Conservation (phyloP, 1,284 basidiomycete genomes). For the Trichosporon inkin region DNA sequence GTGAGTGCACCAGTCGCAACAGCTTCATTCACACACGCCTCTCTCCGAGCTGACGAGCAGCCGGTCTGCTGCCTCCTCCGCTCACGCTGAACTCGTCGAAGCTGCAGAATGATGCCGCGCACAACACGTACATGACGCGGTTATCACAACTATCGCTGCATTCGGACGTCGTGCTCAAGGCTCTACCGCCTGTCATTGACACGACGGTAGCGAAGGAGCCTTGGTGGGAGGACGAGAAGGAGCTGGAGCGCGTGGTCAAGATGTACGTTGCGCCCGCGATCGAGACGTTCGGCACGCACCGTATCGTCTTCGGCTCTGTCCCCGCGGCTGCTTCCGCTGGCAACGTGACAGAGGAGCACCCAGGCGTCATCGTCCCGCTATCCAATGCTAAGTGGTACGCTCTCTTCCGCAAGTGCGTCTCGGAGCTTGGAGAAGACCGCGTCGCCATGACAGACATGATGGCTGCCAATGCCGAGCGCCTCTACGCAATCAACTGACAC, state of each 20-base stretch:
- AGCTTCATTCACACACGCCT: neutral
- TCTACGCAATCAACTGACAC: neutral
- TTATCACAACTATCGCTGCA: slow-evolving; percentile 71
- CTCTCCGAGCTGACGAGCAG: slow-evolving; percentile 53
- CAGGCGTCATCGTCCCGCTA: slow-evolving; percentile 49
- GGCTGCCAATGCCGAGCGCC: slow-evolving; percentile 31
- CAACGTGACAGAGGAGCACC: slow-evolving; percentile 9
- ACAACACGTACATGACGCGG: slow-evolving; percentile 68
- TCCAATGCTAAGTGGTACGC: slow-evolving; percentile 69
- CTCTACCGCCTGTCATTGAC: slow-evolving; percentile 72
- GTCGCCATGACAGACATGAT: slow-evolving; percentile 57
- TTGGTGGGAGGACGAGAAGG: slow-evolving; percentile 63
- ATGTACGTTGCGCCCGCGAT: slow-evolving; percentile 66
- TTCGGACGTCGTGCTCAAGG: slow-evolving; percentile 68
- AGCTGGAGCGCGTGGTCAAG: slow-evolving; percentile 69
- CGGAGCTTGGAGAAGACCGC: slow-evolving; percentile 76
- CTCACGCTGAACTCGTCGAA: slow-evolving; percentile 66
- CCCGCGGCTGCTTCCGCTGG: slow-evolving; percentile 42
- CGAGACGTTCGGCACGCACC: slow-evolving; percentile 60
- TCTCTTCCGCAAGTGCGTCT: slow-evolving; percentile 68
- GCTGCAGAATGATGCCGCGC: slow-evolving; percentile 70
- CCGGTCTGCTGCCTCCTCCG: slow-evolving; percentile 79
- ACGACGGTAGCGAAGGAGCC: slow-evolving; percentile 39
- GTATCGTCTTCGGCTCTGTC: slow-evolving; percentile 58
- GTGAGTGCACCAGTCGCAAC: slow-evolving; percentile 54